Evolutionary conservation across 805 yeast species (phyloP), one percentile per base, ranked within the genome.

Genomic region (Candida cerambycidarum): DNA sequence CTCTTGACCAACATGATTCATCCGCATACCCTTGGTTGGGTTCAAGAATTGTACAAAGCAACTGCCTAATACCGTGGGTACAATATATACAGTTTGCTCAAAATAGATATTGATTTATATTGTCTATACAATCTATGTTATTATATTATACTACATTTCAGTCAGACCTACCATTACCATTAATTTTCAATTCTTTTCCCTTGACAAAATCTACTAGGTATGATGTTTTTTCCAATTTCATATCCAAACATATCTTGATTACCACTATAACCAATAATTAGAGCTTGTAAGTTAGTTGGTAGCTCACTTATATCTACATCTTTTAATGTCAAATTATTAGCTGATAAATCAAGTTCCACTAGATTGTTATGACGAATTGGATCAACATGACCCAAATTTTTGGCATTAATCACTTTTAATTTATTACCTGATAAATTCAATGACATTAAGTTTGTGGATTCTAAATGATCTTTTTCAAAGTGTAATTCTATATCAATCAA

Each of bases 241-340:
- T 55, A 55, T 2, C 58, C 59, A 43, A 49, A 55, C 19, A 33
- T 41, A 39, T 55, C 58, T 37, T 50, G 55, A 3, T 28, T 13
- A 1, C 58, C 56, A 2, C 50, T 44, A 28, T 35, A 29, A 1
- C 54, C 57, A 9, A 49, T 39, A 27, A 55, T 35, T n/a, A 55
- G 32, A 2, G 46, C 42, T 23, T 32, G 25, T 11, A 54, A 33
- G 16, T 32, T 33, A 4, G 45, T 23, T 19, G 53, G 49, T 21
- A 39, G 33, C 6, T 34, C 31, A 12, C 4, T n/a, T 3, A 29
- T 3, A n/a, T 40, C 24, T 4, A 40, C 3, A 13, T 42, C 38
- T 1, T 37, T 32, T 2, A 27, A 23, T 2, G 14, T 23, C 2
- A 54, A 32, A 17, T 43, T 45, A 35, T 55, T 55, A 9, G 43